Conservation (phyloP, 1,139 yeast genomes). For the Nadsonia commutata region DNA sequence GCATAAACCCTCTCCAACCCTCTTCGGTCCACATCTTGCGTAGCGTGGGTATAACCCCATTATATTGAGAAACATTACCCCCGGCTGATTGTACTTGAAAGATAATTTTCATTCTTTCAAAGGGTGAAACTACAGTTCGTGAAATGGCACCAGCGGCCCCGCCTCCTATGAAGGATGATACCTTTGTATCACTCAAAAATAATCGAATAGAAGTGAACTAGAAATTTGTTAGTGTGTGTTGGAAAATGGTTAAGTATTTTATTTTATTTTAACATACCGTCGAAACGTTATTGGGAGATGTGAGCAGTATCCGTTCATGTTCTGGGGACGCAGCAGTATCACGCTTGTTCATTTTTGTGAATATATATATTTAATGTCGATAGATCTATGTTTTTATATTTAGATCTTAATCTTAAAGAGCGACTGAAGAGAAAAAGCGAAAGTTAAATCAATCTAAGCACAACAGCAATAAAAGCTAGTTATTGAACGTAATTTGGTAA, state of each 20-base stretch:
- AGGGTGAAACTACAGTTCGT: slow-evolving; percentile 85
- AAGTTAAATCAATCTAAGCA: too few species aligned
- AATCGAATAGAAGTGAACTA: slow-evolving; percentile 8
- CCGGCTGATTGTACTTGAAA: slow-evolving; percentile 82
- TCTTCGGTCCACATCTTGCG: slow-evolving; percentile 74
- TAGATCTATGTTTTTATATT: too few species aligned
- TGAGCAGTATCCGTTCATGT: not conserved
- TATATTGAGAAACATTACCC: slow-evolving; percentile 36
- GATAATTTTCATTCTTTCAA: slow-evolving; percentile 85
- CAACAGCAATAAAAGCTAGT: too few species aligned
- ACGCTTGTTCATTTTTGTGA: too few species aligned
- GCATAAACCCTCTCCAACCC: slow-evolving; percentile 73
- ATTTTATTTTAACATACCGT: too few species aligned
- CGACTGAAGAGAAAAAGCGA: too few species aligned
- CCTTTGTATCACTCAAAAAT: slow-evolving; percentile 22
- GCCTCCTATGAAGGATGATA: slow-evolving; percentile 54
- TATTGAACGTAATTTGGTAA: too few species aligned
- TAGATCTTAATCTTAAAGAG: too few species aligned
- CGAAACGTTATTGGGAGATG: not conserved
- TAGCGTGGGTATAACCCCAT: slow-evolving; percentile 66
- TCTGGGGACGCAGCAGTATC: not conserved
- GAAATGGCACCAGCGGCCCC: slow-evolving; percentile 88
- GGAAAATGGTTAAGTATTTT: not conserved
- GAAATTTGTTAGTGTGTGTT: slow-evolving; percentile 1
- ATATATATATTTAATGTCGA: too few species aligned